Evolutionary conservation across 2,329 filamentous ascomycete species (phyloP).

Genomic region (Grosmannia clavigera): DNA sequence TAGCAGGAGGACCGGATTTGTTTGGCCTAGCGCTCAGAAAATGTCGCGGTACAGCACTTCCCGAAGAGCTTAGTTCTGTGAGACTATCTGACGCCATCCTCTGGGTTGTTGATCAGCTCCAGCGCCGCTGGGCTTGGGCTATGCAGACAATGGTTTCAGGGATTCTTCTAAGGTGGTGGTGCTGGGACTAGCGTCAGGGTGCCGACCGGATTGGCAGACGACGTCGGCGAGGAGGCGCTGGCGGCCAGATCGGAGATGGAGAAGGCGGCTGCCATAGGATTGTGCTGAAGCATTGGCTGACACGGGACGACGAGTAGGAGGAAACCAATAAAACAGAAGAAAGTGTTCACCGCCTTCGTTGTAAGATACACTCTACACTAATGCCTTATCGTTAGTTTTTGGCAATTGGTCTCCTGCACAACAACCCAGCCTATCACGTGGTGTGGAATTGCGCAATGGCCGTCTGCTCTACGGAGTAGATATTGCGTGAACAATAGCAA

Average conservation of each 20-base stretch:
- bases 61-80: not conserved
- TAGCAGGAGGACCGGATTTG: not conserved
- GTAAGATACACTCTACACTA: too few species aligned
- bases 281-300: constrained; percentile 10
- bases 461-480: too few species aligned
- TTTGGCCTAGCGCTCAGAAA: not conserved
- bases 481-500: too few species aligned
- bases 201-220: not conserved
- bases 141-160: too few species aligned
- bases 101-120: not conserved
- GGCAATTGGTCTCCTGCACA: too few species aligned
- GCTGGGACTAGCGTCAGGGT: not conserved
- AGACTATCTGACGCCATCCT: not conserved
- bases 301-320: not conserved
- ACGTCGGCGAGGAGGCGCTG: constrained; percentile 13
- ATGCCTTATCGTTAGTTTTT: too few species aligned
- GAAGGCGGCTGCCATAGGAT: constrained; percentile 16
- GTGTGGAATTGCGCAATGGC: too few species aligned
- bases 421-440: too few species aligned
- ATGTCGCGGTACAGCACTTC: not conserved
- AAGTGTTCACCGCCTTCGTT: too few species aligned
- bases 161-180: constrained; percentile 13
- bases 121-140: not conserved
- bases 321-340: too few species aligned
- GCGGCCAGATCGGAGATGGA: constrained; percentile 16